A percentile compares a stretch with the other conserved stretches of the same genome.
These are phyloP conservation scores for Gorgonomyces haynaldii DNA, from an alignment of 192 early-diverging fungal species.

Conservation along the genomic window DNA sequence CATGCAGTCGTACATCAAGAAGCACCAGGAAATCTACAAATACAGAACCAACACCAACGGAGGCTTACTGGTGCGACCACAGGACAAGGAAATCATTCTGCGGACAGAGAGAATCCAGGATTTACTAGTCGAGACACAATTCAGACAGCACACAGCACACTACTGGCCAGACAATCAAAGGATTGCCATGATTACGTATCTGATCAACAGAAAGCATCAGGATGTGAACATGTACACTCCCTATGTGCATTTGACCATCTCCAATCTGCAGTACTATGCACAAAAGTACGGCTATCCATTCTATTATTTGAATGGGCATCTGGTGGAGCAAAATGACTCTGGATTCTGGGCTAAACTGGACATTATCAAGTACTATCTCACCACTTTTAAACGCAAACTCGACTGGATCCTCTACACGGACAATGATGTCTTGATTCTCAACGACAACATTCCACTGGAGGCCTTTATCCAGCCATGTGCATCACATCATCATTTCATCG, in stretches of 20 bases:
- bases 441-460: neutral
- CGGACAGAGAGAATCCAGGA: too few relatives aligned
- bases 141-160: too few relatives aligned
- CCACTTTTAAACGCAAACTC: neutral
- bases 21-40: too few relatives aligned
- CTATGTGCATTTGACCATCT: neutral
- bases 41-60: too few relatives aligned
- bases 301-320: neutral
- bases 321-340: neutral
- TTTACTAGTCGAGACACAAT: too few relatives aligned
- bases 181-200: too few relatives aligned
- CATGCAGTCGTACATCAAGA: too few relatives aligned
- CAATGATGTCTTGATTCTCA: neutral
- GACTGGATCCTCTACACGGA: conserved; percentile 1
- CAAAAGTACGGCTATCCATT: neutral
- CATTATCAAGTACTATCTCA: neutral
- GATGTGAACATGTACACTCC: too few relatives aligned
- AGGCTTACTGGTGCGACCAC: too few relatives aligned
- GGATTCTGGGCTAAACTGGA: conserved; percentile 1
- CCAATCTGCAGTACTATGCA: neutral
- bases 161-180: too few relatives aligned
- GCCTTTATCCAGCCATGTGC: neutral
- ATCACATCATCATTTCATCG: neutral
- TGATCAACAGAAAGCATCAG: too few relatives aligned
- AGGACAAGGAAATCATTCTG: too few relatives aligned